These are phyloP conservation scores for Suillus bovinus DNA, from an alignment of 768 basidiomycete genomes.

Conservation along the genomic window DNA sequence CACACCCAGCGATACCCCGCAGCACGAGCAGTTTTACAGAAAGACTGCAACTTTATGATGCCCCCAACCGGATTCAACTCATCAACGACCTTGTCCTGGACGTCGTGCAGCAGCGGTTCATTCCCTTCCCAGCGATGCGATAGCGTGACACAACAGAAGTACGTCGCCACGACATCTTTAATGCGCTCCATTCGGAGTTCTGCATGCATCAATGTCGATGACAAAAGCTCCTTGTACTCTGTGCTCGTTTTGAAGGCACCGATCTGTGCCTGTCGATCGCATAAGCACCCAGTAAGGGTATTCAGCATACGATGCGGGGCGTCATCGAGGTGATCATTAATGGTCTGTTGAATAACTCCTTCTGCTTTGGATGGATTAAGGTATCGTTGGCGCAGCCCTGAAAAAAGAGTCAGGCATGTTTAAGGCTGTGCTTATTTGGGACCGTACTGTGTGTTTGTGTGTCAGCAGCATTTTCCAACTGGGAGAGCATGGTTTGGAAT, in stretches of 20 bases:
- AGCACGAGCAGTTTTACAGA: not conserved
- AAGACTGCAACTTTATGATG: not conserved
- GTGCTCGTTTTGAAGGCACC: not conserved
- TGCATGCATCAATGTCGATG: not conserved
- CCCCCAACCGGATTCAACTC: not conserved
- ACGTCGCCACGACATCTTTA: not conserved
- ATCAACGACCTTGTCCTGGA: not conserved
- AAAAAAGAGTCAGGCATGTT: not conserved
- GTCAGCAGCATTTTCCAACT: not conserved
- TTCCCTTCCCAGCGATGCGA: not conserved
- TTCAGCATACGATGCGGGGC: not conserved
- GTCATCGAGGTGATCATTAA: not conserved
- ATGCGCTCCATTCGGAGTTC: not conserved
- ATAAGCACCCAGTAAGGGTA: not conserved
- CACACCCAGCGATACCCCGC: not conserved
- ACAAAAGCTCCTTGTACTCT: not conserved
- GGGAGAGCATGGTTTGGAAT: not conserved
- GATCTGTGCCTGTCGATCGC: not conserved
- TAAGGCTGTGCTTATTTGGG: not conserved
- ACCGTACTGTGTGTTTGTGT: not conserved
- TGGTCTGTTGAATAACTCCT: not conserved
- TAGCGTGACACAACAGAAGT: not conserved
- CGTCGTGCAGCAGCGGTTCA: not conserved
- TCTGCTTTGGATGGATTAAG: not conserved
- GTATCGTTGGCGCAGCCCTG: not conserved